phyloP scores from a whole-genome alignment of 1,284 basidiomycete species.

The Melampsora americana region DNA sequence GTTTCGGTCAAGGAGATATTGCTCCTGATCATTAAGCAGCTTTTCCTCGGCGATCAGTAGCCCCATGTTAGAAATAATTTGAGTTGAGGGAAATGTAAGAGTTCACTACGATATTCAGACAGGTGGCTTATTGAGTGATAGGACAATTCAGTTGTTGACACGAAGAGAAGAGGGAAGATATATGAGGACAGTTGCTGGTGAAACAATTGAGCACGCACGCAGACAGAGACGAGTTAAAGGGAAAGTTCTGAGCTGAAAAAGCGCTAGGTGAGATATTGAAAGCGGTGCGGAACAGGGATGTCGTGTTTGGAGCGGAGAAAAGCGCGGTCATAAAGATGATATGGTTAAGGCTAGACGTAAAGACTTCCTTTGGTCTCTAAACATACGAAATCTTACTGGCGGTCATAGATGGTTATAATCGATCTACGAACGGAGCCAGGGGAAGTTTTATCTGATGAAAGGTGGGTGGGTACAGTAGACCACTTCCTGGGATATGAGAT shows the following conservation, averaged over 20 bases:
- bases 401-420: neutral
- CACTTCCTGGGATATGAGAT: neutral
- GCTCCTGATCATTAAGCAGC: neutral
- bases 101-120: neutral
- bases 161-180: neutral
- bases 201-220: neutral
- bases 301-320: neutral
- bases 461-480: neutral
- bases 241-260: neutral
- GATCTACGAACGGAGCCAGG: constrained; percentile 3
- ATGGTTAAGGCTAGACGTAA: neutral
- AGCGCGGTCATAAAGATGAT: neutral
- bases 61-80: neutral
- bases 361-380: neutral
- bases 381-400: neutral
- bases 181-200: no score
- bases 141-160: neutral
- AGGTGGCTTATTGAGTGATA: neutral
- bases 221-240: neutral
- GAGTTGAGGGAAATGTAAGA: neutral
- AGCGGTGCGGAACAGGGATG: neutral
- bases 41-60: neutral
- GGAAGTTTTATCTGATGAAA: neutral
- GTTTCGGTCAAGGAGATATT: constrained; percentile 24
- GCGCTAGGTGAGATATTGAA: neutral